These are phyloP conservation scores for Fusarium ramigenum DNA, from an alignment of 2,329 filamentous ascomycete species.

Conservation along the genomic window DNA sequence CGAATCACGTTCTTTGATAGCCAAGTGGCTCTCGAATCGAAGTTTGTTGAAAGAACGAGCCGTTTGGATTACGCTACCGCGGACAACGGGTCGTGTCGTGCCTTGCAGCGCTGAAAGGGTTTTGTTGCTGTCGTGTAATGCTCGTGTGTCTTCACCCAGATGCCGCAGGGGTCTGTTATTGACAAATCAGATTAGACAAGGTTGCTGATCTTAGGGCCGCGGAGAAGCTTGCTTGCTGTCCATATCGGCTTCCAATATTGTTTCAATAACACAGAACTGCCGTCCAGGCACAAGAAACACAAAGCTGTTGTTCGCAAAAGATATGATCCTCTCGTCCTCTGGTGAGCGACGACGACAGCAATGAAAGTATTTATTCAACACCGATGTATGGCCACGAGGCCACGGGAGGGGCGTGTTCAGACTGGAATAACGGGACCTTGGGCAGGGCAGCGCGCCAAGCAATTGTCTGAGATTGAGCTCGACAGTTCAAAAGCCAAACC, in stretches of 20 bases:
- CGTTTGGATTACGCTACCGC: slow-evolving; percentile 28
- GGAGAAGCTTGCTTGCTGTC: slow-evolving; percentile 26
- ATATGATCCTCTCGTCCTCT: not conserved
- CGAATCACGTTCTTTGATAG: slow-evolving; percentile 36
- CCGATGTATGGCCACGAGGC: slow-evolving; percentile 14
- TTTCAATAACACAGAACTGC: not conserved
- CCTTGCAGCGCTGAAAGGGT: slow-evolving; percentile 39
- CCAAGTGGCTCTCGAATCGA: slow-evolving; percentile 25
- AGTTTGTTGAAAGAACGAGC: slow-evolving; percentile 8
- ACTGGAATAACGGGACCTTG: slow-evolving; percentile 12
- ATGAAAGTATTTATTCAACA: slow-evolving; percentile 29
- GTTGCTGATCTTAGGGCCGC: slow-evolving; percentile 33
- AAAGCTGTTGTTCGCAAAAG: not conserved
- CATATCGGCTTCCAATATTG: slow-evolving; percentile 11
- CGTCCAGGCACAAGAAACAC: slow-evolving; percentile 1
- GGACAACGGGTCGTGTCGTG: slow-evolving; percentile 39
- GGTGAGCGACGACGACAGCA: slow-evolving; percentile 29
- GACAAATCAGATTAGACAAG: slow-evolving; percentile 33
- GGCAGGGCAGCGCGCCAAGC: slow-evolving; percentile 27
- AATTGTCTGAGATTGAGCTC: slow-evolving; percentile 32
- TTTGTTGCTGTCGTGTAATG: slow-evolving; percentile 23
- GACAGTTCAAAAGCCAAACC: slow-evolving; percentile 18
- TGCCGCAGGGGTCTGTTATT: slow-evolving; percentile 22
- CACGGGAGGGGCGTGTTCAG: slow-evolving; percentile 22
- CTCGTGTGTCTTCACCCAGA: slow-evolving; percentile 20